Percentiles rank a stretch among this genome's conserved stretches.
Evolutionary conservation across 2,329 filamentous ascomycete genomes (phyloP).

Genomic region (Parastagonospora nodorum): DNA sequence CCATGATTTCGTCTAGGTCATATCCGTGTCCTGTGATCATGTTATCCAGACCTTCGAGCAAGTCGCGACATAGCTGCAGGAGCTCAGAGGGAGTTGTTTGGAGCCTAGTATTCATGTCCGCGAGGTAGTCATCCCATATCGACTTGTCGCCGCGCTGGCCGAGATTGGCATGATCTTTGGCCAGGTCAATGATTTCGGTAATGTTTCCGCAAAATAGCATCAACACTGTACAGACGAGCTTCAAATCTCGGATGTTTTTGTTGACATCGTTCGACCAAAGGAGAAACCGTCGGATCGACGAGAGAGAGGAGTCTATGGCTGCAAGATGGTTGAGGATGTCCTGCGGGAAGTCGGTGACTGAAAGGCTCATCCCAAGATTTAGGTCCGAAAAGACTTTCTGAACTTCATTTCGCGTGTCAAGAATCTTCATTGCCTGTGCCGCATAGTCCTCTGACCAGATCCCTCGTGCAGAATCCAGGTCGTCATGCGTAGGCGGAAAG

Average conservation of each 20-base stretch:
- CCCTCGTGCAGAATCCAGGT: constrained; percentile 26
- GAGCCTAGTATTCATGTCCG: constrained; percentile 21
- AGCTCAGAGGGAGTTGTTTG: constrained; percentile 20
- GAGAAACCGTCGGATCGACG: constrained; percentile 19
- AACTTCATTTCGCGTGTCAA: constrained; percentile 24
- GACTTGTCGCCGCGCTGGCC: constrained; percentile 2
- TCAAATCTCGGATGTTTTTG: constrained; percentile 18
- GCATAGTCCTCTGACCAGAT: constrained; percentile 12
- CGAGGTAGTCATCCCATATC: constrained; percentile 35
- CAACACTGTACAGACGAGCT: constrained; percentile 32
- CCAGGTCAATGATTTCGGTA: constrained; percentile 24
- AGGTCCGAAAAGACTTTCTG: constrained; percentile 20
- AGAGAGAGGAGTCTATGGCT: constrained; percentile 18
- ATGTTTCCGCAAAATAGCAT: constrained; percentile 27
- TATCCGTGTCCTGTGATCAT: constrained; percentile 10
- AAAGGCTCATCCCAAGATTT: constrained; percentile 13
- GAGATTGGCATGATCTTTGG: constrained; percentile 16
- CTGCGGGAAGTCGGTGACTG: constrained; percentile 20
- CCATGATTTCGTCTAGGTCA: not conserved
- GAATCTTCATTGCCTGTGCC: constrained; percentile 17
- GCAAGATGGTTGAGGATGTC: constrained; percentile 19
- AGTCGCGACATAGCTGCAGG: constrained; percentile 28
- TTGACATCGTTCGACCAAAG: constrained; percentile 10
- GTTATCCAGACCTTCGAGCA: constrained; percentile 25
- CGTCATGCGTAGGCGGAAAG: constrained; percentile 40